Evolutionary conservation across 2,329 filamentous ascomycete species (phyloP).

Genomic region (Colletotrichum plurivorum): DNA sequence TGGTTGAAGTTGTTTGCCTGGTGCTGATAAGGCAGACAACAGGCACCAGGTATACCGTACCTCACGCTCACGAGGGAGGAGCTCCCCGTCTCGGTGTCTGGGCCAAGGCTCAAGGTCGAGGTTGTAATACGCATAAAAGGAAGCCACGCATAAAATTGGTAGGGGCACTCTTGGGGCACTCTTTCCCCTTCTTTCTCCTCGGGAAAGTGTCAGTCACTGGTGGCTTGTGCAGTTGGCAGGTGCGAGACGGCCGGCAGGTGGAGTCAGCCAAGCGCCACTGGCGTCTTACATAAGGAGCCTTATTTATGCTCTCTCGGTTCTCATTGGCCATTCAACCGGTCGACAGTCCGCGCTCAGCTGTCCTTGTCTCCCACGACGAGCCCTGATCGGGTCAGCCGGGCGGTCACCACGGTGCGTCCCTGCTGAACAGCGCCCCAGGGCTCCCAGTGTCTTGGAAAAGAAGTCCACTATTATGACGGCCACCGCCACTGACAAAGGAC

Average conservation of each 20-base stretch:
- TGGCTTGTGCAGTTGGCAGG: conserved; percentile 7
- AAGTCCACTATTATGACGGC: conserved; percentile 34
- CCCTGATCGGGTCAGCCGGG: conserved; percentile 37
- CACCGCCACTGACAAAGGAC: conserved; percentile 14
- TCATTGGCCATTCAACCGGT: conserved; percentile 10
- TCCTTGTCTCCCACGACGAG: not conserved
- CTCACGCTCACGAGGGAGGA: not conserved
- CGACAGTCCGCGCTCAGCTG: conserved; percentile 3
- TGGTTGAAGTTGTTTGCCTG: conserved; percentile 4
- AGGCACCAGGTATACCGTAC: conserved; percentile 15
- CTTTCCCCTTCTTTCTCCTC: too few species aligned
- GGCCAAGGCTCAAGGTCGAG: not conserved
- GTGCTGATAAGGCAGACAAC: conserved; percentile 17
- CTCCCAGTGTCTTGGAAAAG: conserved; percentile 14
- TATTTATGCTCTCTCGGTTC: conserved; percentile 3
- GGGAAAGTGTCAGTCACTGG: not conserved
- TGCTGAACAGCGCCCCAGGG: conserved; percentile 17
- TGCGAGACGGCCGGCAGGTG: conserved; percentile 3
- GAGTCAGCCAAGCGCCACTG: conserved; percentile 7
- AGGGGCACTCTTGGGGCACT: not conserved
- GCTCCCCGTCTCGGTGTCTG: not conserved
- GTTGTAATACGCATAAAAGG: conserved; percentile 33
- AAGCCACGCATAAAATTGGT: conserved; percentile 11
- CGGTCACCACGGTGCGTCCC: conserved; percentile 28
- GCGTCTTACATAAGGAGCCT: conserved; percentile 27